phyloP scores from a whole-genome alignment of 805 yeast genomes.

The Candida yuanshanica region DNA sequence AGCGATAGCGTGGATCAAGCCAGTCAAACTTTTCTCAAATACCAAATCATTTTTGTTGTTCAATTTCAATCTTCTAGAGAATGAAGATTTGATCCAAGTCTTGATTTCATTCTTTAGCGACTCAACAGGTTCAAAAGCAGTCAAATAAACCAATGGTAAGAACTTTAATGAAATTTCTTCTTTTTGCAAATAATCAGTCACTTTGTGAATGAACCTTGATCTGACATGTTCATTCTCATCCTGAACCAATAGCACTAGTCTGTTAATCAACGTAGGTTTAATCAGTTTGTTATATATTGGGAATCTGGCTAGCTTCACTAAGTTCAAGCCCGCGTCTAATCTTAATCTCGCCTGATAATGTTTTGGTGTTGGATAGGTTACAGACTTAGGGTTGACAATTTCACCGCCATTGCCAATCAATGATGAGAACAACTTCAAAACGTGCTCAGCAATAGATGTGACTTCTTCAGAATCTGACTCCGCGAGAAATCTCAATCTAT shows the following conservation, averaged over 20 bases:
- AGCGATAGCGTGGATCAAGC: conserved; percentile 64
- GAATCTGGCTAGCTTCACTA: conserved; percentile 58
- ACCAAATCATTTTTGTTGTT: conserved; percentile 35
- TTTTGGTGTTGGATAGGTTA: conserved; percentile 55
- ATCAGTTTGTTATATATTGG: conserved; percentile 49
- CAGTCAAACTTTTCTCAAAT: conserved; percentile 61
- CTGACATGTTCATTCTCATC: conserved; percentile 63
- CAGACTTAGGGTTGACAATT: conserved; percentile 41
- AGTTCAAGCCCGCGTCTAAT: conserved; percentile 57
- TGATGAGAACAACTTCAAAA: conserved; percentile 59
- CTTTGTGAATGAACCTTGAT: conserved; percentile 37
- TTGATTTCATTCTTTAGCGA: conserved; percentile 43
- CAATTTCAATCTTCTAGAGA: conserved; percentile 23
- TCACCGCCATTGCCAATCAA: conserved; percentile 77
- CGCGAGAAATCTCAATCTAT: conserved; percentile 43
- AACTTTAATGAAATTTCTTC: conserved; percentile 59
- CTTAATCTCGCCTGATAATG: conserved; percentile 56
- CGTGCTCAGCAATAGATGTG: conserved; percentile 48
- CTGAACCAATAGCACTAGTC: conserved; percentile 53
- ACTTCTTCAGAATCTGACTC: conserved; percentile 29
- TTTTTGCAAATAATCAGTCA: conserved; percentile 46
- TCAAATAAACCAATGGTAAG: conserved; percentile 61
- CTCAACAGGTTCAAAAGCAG: conserved; percentile 68
- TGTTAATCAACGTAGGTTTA: conserved; percentile 44
- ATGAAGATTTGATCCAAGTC: conserved; percentile 69